Evolutionary conservation across 2,329 filamentous ascomycete genomes (phyloP).

Genomic region (Beauveria rudraprayagi): DNA sequence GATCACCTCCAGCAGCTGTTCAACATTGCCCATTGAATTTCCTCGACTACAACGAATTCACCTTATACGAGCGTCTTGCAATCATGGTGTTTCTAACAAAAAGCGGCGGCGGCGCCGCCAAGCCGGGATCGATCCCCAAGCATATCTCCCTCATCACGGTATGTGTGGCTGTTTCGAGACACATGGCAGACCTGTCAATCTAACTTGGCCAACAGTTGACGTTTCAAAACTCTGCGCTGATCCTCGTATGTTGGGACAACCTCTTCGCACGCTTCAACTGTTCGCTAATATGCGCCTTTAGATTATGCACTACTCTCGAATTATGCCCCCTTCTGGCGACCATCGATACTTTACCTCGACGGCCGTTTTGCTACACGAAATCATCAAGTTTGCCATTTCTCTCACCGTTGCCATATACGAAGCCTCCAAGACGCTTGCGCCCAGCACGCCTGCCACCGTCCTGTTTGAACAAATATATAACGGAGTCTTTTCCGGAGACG

Average conservation of each 20-base stretch:
- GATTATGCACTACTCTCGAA: conserved; percentile 90
- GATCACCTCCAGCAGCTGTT: neutral
- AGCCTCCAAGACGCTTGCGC: conserved; percentile 66
- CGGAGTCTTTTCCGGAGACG: conserved; percentile 79
- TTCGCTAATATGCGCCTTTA: conserved; percentile 27
- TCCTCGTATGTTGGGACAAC: conserved; percentile 43
- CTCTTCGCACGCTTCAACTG: neutral
- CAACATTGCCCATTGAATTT: neutral
- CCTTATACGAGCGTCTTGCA: neutral
- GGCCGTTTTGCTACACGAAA: conserved; percentile 86
- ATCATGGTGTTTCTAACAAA: neutral
- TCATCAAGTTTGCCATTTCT: conserved; percentile 81
- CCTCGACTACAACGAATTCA: neutral
- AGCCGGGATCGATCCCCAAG: conserved; percentile 7
- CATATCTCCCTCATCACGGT: conserved; percentile 19
- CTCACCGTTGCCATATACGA: conserved; percentile 84
- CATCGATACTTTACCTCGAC: conserved; percentile 91
- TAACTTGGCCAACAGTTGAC: conserved; percentile 45
- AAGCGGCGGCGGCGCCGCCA: neutral
- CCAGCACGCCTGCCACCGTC: conserved; percentile 71
- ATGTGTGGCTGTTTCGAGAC: neutral
- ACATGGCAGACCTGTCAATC: neutral
- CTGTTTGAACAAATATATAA: conserved; percentile 73
- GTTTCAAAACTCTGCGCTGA: conserved; percentile 67
- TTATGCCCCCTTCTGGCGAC: conserved; percentile 78